Evolutionary conservation across 75 land plant species (phyloP).

Genomic region (Isoetes taiwanensis): DNA sequence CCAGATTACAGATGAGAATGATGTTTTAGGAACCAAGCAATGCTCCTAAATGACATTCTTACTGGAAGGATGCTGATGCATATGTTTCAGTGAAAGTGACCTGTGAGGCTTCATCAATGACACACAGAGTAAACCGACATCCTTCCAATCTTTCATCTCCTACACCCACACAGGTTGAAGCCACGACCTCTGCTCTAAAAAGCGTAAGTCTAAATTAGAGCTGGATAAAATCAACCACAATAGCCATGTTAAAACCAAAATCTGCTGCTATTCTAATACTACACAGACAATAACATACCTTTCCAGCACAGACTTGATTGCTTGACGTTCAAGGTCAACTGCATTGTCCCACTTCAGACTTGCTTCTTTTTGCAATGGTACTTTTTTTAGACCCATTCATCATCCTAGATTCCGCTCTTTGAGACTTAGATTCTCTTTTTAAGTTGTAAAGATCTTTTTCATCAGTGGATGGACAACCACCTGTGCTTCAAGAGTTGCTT

Average conservation of each 20-base stretch:
- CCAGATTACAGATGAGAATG: neutral
- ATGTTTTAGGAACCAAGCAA: neutral
- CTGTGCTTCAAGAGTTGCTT: slow-evolving; percentile 24
- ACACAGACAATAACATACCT: slow-evolving; percentile 14
- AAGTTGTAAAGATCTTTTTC: slow-evolving; percentile 16
- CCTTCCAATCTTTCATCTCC: slow-evolving; percentile 21
- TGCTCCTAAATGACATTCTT: too few species aligned
- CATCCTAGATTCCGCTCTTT: slow-evolving; percentile 17
- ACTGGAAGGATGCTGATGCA: too few species aligned
- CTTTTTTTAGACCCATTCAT: slow-evolving; percentile 13
- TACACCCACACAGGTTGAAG: slow-evolving; percentile 29
- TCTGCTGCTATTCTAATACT: too few species aligned
- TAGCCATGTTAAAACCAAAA: too few species aligned
- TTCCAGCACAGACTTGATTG: slow-evolving; percentile 16
- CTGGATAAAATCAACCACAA: neutral
- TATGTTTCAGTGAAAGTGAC: neutral
- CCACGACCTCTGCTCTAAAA: slow-evolving; percentile 28
- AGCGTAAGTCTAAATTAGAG: neutral
- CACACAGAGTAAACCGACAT: slow-evolving; percentile 18
- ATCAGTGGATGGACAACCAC: slow-evolving; percentile 23
- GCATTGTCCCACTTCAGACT: slow-evolving; percentile 20
- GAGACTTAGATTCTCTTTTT: slow-evolving; percentile 12
- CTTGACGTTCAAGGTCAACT: slow-evolving; percentile 19
- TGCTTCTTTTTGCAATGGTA: slow-evolving; percentile 10
- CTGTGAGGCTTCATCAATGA: slow-evolving; percentile 36